phyloP scores from a whole-genome alignment of 2,329 filamentous ascomycete genomes.

The Fusarium mundagurra region DNA sequence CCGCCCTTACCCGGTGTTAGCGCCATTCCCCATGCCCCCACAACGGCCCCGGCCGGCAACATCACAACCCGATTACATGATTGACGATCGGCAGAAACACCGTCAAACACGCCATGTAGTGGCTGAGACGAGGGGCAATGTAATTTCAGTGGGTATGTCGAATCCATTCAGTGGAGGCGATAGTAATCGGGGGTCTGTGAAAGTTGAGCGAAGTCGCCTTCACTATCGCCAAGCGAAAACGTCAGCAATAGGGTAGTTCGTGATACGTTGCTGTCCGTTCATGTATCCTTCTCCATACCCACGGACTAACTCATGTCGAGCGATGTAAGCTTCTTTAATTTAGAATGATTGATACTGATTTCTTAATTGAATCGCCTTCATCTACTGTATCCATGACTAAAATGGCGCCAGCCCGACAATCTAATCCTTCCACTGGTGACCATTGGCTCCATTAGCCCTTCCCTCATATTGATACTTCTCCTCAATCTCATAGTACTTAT shows the following conservation, averaged over 20 bases:
- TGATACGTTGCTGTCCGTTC: background rate
- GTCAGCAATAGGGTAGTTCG: background rate
- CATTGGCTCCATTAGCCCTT: constrained; percentile 18
- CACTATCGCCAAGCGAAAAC: background rate
- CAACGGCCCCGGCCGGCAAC: background rate
- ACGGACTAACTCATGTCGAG: too few relatives aligned
- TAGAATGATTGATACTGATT: background rate
- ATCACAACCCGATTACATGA: background rate
- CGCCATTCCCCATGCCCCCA: background rate
- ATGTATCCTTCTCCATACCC: too few relatives aligned
- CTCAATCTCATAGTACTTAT: constrained; percentile 49
- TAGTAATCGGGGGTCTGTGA: background rate
- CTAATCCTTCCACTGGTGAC: constrained; percentile 25
- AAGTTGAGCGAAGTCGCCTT: background rate
- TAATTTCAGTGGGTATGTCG: accelerated
- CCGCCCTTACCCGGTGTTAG: constrained; percentile 11
- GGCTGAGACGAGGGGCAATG: background rate
- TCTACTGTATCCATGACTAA: background rate
- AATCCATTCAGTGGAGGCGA: background rate
- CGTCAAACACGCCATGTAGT: too few relatives aligned
- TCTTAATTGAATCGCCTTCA: background rate
- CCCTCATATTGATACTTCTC: constrained; percentile 36
- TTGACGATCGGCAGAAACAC: background rate
- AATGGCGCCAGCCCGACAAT: background rate
- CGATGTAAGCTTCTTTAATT: background rate